phyloP scores from a whole-genome alignment of 352 stramenopile genomes.

The Globisporangium parvum region DNA sequence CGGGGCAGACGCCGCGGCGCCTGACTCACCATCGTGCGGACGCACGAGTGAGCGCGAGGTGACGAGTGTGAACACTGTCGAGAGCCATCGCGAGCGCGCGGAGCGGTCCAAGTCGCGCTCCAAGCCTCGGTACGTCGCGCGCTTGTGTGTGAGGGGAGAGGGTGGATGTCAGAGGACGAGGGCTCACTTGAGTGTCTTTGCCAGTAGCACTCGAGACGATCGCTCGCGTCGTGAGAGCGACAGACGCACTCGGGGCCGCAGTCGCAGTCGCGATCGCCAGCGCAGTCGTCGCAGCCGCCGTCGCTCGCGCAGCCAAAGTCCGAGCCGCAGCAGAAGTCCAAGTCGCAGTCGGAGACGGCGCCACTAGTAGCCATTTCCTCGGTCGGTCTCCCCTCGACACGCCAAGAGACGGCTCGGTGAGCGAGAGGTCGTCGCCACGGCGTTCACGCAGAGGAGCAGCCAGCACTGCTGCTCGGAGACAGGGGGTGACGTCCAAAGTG shows the following conservation, averaged over 20 bases:
- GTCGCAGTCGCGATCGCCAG: slow-evolving; percentile 20
- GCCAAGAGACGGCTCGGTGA: too few relatives aligned
- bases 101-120: slow-evolving; percentile 20
- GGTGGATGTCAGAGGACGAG: too few relatives aligned
- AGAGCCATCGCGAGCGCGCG: slow-evolving; percentile 13
- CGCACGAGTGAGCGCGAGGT: slow-evolving; percentile 7
- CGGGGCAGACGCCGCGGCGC: background rate
- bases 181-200: background rate
- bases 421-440: too few relatives aligned
- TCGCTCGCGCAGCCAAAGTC: slow-evolving; percentile 19
- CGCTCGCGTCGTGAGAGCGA: slow-evolving; percentile 5
- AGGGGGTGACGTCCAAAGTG: too few relatives aligned
- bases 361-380: slow-evolving; percentile 8
- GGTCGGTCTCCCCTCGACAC: too few relatives aligned
- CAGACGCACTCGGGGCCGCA: slow-evolving; percentile 13
- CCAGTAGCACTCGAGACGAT: slow-evolving; percentile 7
- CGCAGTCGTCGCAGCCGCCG: slow-evolving; percentile 26
- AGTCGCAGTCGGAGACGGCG: slow-evolving; percentile 36
- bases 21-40: background rate
- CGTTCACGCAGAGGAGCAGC: too few relatives aligned
- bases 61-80: background rate
- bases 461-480: too few relatives aligned
- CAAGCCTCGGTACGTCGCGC: slow-evolving; percentile 8
- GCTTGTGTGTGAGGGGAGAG: too few relatives aligned
- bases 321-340: slow-evolving; percentile 21